A percentile compares a stretch with the other conserved stretches of the same genome.
These are phyloP conservation scores for Aspergillus sergii DNA, from an alignment of 2,329 filamentous ascomycete genomes.

Conservation along the genomic window DNA sequence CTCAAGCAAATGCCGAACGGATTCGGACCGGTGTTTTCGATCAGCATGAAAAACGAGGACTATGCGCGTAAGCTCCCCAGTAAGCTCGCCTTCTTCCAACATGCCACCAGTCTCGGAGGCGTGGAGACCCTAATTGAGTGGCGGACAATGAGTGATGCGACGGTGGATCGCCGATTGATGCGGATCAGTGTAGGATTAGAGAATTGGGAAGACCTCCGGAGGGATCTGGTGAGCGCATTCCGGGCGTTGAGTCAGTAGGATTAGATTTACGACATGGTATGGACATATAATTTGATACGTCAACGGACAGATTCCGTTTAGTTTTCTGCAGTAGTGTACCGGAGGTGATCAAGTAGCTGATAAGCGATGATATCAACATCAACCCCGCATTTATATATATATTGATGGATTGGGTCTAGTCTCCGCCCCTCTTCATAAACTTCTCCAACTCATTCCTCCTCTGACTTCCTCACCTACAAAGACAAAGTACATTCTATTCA, in stretches of 20 bases:
- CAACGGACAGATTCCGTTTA: neutral
- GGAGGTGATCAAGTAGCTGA: too few relatives aligned
- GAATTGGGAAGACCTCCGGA: constrained; percentile 77
- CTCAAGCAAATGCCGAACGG: constrained; percentile 86
- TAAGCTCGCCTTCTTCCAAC: constrained; percentile 81
- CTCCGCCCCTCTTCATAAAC: neutral
- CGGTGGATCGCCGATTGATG: constrained; percentile 71
- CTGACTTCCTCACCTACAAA: neutral
- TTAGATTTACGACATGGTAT: constrained; percentile 1
- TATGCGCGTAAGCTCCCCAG: constrained; percentile 72
- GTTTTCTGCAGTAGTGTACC: neutral
- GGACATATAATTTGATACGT: constrained; percentile 1
- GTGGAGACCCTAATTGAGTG: constrained; percentile 97
- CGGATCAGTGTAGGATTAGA: constrained; percentile 87
- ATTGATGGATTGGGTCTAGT: neutral
- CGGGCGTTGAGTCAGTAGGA: constrained; percentile 50
- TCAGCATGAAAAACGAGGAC: constrained; percentile 64
- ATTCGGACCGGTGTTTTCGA: constrained; percentile 83
- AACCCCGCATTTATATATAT: neutral
- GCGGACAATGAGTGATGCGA: constrained; percentile 81
- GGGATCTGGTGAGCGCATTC: constrained; percentile 72
- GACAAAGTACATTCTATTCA: too few relatives aligned
- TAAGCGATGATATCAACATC: neutral
- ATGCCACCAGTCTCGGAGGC: constrained; percentile 90
- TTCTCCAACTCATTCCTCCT: neutral